A percentile compares a stretch with the other conserved stretches of the same genome.
Conservation (phyloP, 2,329 filamentous ascomycete genomes). For the Ceratocystiopsis sp. region DNA sequence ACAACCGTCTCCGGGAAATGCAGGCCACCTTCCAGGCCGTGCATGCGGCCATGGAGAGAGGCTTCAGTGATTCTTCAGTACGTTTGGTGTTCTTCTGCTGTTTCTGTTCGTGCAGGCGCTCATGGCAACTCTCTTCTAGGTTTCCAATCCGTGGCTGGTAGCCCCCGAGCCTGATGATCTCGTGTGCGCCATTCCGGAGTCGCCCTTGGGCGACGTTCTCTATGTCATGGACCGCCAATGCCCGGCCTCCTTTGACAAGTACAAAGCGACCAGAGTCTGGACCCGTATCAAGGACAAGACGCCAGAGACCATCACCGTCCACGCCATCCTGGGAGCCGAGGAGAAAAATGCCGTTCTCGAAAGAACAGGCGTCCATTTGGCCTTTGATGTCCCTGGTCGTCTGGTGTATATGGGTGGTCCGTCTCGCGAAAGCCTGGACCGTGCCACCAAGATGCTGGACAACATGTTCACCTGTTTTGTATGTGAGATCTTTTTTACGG, state of each 20-base stretch:
- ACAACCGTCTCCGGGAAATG: conserved; percentile 3
- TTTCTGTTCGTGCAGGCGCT: too few relatives aligned
- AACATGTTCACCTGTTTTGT: conserved; percentile 9
- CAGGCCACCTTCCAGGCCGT: conserved; percentile 7
- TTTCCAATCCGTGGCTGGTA: conserved; percentile 2
- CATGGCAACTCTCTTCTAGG: too few relatives aligned
- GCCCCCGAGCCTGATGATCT: not conserved
- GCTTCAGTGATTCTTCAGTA: too few relatives aligned
- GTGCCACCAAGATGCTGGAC: conserved; percentile 7
- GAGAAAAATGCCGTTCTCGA: conserved; percentile 6
- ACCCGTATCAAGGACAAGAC: conserved; percentile 11
- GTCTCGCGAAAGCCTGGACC: not conserved
- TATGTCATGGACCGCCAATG: conserved; percentile 4
- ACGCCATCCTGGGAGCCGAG: conserved; percentile 6
- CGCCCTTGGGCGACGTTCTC: not conserved
- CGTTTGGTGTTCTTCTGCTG: too few relatives aligned
- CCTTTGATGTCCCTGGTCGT: conserved; percentile 4
- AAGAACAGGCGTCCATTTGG: conserved; percentile 3
- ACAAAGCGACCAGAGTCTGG: conserved; percentile 9
- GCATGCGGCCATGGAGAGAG: conserved; percentile 4
- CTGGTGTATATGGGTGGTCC: conserved; percentile 10
- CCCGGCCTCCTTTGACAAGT: conserved; percentile 6
- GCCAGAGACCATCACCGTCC: conserved; percentile 5
- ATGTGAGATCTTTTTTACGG: not conserved
- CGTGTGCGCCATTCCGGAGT: not conserved